These are phyloP conservation scores for Lactarius sp. DNA, from an alignment of 768 basidiomycete genomes.

Conservation along the genomic window DNA sequence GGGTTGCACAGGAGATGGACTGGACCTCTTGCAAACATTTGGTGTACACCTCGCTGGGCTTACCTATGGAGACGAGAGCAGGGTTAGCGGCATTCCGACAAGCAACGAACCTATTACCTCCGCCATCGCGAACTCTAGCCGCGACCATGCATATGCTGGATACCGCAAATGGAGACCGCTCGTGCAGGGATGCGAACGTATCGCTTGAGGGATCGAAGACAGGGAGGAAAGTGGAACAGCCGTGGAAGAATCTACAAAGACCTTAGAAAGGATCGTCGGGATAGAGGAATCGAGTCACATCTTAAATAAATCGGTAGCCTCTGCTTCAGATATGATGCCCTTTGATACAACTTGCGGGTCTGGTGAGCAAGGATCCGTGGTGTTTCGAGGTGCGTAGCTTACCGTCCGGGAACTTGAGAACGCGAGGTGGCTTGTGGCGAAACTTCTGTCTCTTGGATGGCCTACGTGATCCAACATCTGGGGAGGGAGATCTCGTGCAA, in stretches of 20 bases:
- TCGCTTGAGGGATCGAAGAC: conserved; percentile 82
- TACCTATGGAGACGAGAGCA: conserved; percentile 41
- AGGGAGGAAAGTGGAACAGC: conserved; percentile 89
- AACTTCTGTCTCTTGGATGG: conserved; percentile 71
- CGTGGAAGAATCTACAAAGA: conserved; percentile 70
- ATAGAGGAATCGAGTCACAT: conserved; percentile 49
- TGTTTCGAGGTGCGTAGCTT: conserved; percentile 14
- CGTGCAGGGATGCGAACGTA: conserved; percentile 80
- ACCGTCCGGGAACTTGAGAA: conserved; percentile 77
- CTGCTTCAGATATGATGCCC: conserved; percentile 70
- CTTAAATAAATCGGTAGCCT: conserved; percentile 81
- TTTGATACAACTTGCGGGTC: conserved; percentile 68
- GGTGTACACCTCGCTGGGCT: conserved; percentile 66
- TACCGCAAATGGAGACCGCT: conserved; percentile 89
- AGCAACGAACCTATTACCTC: conserved; percentile 47
- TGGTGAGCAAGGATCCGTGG: conserved; percentile 8
- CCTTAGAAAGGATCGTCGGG: conserved; percentile 22
- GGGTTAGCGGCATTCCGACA: conserved; percentile 19
- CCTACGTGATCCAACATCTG: conserved; percentile 57
- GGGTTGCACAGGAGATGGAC: conserved; percentile 73
- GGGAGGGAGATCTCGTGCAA: conserved; percentile 67
- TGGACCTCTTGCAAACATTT: conserved; percentile 83
- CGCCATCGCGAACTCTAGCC: conserved; percentile 84
- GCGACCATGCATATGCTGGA: conserved; percentile 93
- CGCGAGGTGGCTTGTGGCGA: conserved; percentile 53